Percentiles rank a stretch among this genome's conserved stretches.
These are phyloP conservation scores for Ogataea haglerorum DNA, from an alignment of 805 yeast genomes.

Conservation along the genomic window DNA sequence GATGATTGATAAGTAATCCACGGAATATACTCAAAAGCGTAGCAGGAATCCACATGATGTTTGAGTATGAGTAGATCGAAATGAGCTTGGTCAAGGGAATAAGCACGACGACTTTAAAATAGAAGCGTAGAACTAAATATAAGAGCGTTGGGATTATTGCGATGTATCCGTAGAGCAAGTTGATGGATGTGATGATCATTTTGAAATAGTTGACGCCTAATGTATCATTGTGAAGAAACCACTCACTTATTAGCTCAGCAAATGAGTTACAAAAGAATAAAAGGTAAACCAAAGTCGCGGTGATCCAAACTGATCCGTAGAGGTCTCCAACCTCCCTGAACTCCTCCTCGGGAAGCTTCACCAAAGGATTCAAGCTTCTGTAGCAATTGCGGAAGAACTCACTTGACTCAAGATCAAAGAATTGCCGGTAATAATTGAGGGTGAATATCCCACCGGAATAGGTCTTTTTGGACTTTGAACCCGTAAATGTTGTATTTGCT, in stretches of 20 bases:
- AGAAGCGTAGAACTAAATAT: slow-evolving; percentile 50
- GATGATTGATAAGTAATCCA: slow-evolving; percentile 47
- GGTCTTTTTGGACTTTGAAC: slow-evolving; percentile 21
- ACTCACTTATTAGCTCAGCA: slow-evolving; percentile 56
- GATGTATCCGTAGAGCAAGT: slow-evolving; percentile 74
- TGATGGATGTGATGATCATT: slow-evolving; percentile 63
- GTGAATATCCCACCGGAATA: slow-evolving; percentile 49
- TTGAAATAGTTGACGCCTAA: slow-evolving; percentile 53
- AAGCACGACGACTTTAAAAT: slow-evolving; percentile 46
- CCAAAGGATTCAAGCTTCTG: slow-evolving; percentile 55
- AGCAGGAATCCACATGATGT: slow-evolving; percentile 82
- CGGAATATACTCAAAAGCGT: slow-evolving; percentile 58
- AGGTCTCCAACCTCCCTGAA: slow-evolving; percentile 57
- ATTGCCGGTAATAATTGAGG: slow-evolving; percentile 57
- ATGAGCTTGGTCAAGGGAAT: slow-evolving; percentile 56
- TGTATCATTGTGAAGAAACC: slow-evolving; percentile 39
- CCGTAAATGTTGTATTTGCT: not conserved
- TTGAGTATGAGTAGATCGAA: slow-evolving; percentile 82
- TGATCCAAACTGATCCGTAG: slow-evolving; percentile 90
- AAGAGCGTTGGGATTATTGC: slow-evolving; percentile 57
- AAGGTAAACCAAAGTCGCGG: slow-evolving; percentile 72
- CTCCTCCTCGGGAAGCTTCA: slow-evolving; percentile 32
- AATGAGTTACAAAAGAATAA: slow-evolving; percentile 75
- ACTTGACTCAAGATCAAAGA: slow-evolving; percentile 64
- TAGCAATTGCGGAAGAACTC: slow-evolving; percentile 56